Evolutionary conservation across 495 filamentous ascomycete genomes (phyloP).

Genomic region (Penicillium coffeae): DNA sequence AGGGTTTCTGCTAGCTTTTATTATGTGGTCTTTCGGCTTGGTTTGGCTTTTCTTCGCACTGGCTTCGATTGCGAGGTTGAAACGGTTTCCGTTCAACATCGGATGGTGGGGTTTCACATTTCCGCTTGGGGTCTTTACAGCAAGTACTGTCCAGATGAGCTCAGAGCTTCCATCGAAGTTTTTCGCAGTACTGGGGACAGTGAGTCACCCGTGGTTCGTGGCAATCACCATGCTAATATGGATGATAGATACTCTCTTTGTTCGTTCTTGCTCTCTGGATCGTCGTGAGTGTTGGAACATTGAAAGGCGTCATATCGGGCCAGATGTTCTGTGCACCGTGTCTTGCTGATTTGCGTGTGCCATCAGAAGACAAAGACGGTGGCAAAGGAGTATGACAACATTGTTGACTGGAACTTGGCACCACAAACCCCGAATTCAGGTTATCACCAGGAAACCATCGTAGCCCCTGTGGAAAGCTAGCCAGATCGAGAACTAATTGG

Average conservation of each 20-base stretch:
- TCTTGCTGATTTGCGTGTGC: constrained; percentile 37
- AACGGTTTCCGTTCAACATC: constrained; percentile 60
- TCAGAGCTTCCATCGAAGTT: constrained; percentile 49
- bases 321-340: constrained; percentile 51
- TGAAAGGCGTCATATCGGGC: constrained; percentile 39
- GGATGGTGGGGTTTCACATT: constrained; percentile 69
- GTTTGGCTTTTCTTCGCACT: constrained; percentile 61
- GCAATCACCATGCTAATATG: background rate
- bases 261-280: constrained; percentile 51
- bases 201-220: constrained; percentile 11
- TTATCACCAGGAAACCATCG: background rate
- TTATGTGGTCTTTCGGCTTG: constrained; percentile 59
- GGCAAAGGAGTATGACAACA: constrained; percentile 13
- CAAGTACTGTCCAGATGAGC: constrained; percentile 45
- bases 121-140: constrained; percentile 54
- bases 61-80: constrained; percentile 27
- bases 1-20: constrained; percentile 48
- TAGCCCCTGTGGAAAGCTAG: no score
- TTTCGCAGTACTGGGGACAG: constrained; percentile 50
- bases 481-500: no score
- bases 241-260: constrained; percentile 43
- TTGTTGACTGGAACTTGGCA: background rate
- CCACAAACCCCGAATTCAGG: background rate
- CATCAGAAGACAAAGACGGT: constrained; percentile 17
- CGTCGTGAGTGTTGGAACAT: constrained; percentile 42